phyloP scores from a whole-genome alignment of 1,139 yeast genomes.

The Lodderomyces jiufengensis region DNA sequence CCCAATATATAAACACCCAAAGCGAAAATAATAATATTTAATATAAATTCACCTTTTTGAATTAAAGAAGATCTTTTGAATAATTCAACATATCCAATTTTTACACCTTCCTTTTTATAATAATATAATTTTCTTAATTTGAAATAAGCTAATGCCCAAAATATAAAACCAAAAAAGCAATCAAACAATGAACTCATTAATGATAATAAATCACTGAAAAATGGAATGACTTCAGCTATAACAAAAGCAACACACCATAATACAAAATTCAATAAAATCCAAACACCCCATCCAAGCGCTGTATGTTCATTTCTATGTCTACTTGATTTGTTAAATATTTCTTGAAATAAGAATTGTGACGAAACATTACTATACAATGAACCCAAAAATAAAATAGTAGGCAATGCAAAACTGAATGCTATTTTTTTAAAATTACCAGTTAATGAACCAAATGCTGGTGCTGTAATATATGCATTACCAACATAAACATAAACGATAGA shows the following conservation, averaged over 20 bases:
- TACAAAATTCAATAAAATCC: conserved; percentile 41
- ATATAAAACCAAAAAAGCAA: conserved; percentile 63
- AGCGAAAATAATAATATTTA: conserved; percentile 36
- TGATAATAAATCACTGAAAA: conserved; percentile 54
- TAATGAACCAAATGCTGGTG: conserved; percentile 60
- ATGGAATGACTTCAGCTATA: conserved; percentile 61
- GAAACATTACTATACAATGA: conserved; percentile 53
- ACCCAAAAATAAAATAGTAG: conserved; percentile 56
- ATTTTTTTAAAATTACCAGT: conserved; percentile 44
- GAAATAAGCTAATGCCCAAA: conserved; percentile 63
- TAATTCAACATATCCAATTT: conserved; percentile 14
- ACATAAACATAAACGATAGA: conserved; percentile 55
- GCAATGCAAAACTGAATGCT: conserved; percentile 59
- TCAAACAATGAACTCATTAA: conserved; percentile 63
- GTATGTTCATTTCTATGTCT: conserved; percentile 48
- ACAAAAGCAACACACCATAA: conserved; percentile 56
- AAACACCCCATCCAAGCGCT: conserved; percentile 47
- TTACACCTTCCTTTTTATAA: conserved; percentile 22
- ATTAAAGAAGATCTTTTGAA: conserved; percentile 18
- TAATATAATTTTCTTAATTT: conserved; percentile 26
- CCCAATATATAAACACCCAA: conserved; percentile 54
- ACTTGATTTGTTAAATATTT: conserved; percentile 41
- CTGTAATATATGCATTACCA: conserved; percentile 51
- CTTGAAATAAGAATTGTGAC: conserved; percentile 46
- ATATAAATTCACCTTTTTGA: conserved; percentile 28